Conservation (phyloP, 202 grass and related monocot species). For the Eragrostis tef region DNA sequence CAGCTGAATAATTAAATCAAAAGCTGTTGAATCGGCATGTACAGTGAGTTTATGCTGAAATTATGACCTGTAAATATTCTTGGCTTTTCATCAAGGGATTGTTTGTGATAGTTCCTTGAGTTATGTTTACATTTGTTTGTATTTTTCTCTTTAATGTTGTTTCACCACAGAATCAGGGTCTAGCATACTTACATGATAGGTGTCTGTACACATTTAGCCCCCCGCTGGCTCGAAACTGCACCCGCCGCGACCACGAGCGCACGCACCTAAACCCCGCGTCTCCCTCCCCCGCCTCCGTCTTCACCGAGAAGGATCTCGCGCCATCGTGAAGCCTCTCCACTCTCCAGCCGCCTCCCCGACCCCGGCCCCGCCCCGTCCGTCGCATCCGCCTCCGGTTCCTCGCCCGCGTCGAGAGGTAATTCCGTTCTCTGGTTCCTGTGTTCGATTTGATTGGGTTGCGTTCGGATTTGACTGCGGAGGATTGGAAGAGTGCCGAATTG, state of each 20-base stretch:
- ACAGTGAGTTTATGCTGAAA: slow-evolving; percentile 46
- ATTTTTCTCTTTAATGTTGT: slow-evolving; percentile 41
- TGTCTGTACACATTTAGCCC: slow-evolving; percentile 28
- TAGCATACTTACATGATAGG: slow-evolving; percentile 29
- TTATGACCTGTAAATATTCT: slow-evolving; percentile 34
- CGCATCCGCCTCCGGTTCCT: not conserved
- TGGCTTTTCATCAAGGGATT: slow-evolving; percentile 15
- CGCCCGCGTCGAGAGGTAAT: slow-evolving; percentile 2
- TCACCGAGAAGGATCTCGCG: slow-evolving; percentile 34
- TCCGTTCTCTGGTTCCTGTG: not conserved
- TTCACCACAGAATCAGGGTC: slow-evolving; percentile 14
- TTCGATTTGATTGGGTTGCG: not conserved
- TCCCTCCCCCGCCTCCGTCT: not conserved
- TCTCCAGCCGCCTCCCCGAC: not conserved
- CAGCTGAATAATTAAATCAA: slow-evolving; percentile 17
- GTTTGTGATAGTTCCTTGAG: slow-evolving; percentile 13
- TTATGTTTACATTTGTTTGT: slow-evolving; percentile 32
- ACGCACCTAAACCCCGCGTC: slow-evolving; percentile 15
- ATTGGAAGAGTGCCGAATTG: not conserved
- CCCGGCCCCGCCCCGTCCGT: not conserved
- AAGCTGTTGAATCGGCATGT: slow-evolving; percentile 16
- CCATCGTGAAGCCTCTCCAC: slow-evolving; percentile 20
- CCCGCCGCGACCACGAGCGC: not conserved
- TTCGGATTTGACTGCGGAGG: not conserved
- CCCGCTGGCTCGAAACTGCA: not conserved